These are phyloP conservation scores for Fraxinus pennsylvanica DNA, from an alignment of 257 asterid species.

Conservation along the genomic window DNA sequence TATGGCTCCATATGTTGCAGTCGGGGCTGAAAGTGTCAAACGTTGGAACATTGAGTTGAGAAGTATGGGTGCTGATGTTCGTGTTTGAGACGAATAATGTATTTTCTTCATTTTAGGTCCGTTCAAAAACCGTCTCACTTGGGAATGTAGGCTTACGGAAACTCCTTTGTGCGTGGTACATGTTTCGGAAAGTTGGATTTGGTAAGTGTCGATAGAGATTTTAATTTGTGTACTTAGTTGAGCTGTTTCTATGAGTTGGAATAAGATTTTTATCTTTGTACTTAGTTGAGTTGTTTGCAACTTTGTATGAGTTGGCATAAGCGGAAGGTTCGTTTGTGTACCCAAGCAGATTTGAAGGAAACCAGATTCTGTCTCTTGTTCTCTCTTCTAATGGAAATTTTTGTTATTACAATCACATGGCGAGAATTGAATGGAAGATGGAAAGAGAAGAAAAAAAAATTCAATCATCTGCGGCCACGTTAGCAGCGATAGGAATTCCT, in stretches of 20 bases:
- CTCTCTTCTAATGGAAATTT: background rate
- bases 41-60: slow-evolving; percentile 26
- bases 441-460: too few species aligned
- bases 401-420: too few species aligned
- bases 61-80: slow-evolving; percentile 58
- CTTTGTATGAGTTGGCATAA: background rate
- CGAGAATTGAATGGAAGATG: too few species aligned
- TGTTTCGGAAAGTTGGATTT: slow-evolving; percentile 27
- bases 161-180: background rate
- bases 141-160: slow-evolving; percentile 20
- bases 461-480: too few species aligned
- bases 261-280: slow-evolving; percentile 25
- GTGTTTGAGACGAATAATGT: slow-evolving; percentile 43
- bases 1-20: too few species aligned
- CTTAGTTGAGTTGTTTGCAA: slow-evolving; percentile 28
- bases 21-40: too few species aligned
- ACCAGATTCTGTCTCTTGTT: background rate
- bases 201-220: slow-evolving; percentile 39
- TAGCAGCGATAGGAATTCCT: too few species aligned
- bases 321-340: slow-evolving; percentile 15
- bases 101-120: background rate
- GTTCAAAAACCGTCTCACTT: slow-evolving; percentile 8
- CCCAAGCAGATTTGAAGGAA: background rate
- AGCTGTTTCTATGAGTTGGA: slow-evolving; percentile 12
- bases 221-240: slow-evolving; percentile 18